Evolutionary conservation across 345 rosid genomes (phyloP).

Genomic region (Populus deltoides): DNA sequence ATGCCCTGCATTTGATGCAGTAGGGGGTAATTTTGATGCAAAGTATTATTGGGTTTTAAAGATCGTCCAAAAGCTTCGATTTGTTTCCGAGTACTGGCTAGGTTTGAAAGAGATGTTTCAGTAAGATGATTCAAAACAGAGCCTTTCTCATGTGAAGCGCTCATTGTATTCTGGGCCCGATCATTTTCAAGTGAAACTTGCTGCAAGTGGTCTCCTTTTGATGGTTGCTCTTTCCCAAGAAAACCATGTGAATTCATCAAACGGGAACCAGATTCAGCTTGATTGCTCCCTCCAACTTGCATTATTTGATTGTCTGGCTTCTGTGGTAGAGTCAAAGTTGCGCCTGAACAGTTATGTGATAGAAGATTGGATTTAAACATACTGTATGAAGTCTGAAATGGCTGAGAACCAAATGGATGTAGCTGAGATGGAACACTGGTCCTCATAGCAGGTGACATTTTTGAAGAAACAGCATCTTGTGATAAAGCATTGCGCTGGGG

Average conservation of each 20-base stretch:
- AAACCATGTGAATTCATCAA: conserved; percentile 35
- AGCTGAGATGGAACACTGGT: conserved; percentile 28
- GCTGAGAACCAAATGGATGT: conserved; percentile 30
- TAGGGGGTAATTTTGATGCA: conserved; percentile 42
- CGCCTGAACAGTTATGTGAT: conserved; percentile 39
- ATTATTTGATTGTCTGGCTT: conserved; percentile 36
- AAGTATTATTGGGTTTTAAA: conserved; percentile 43
- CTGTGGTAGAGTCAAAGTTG: conserved; percentile 31
- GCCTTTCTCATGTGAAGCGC: conserved; percentile 29
- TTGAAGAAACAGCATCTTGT: conserved; percentile 23
- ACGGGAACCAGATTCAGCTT: conserved; percentile 34
- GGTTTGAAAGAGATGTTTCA: conserved; percentile 29
- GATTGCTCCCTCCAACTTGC: conserved; percentile 34
- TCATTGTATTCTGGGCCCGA: conserved; percentile 21
- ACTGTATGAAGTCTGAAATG: conserved; percentile 32
- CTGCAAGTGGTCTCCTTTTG: conserved; percentile 28
- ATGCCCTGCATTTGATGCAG: conserved; percentile 51
- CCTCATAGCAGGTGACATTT: conserved; percentile 32
- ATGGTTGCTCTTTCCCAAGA: conserved; percentile 38
- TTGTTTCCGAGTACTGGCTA: conserved; percentile 40
- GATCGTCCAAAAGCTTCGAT: conserved; percentile 60
- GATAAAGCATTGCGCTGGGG: conserved; percentile 29
- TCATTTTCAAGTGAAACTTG: conserved; percentile 24
- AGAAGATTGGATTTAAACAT: conserved; percentile 34
- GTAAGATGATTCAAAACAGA: conserved; percentile 23